Conservation (phyloP, 148 eudicot species). For the Nyssa sinensis region DNA sequence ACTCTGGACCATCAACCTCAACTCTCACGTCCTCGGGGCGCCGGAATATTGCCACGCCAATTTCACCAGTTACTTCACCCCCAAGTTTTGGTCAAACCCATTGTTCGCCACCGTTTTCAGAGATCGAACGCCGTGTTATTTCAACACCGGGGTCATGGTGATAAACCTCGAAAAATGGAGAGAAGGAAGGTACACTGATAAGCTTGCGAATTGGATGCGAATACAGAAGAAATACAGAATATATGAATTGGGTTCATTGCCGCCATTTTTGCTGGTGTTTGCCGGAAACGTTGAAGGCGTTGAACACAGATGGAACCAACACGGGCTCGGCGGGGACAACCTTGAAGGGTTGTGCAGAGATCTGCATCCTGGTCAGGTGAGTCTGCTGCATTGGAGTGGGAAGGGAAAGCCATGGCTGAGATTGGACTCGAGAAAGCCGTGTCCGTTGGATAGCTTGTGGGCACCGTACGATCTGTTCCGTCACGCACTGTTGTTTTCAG, state of each 20-base stretch:
- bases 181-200: conserved; percentile 17
- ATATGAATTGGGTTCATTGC: conserved; percentile 19
- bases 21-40: conserved; percentile 21
- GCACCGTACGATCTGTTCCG: conserved; percentile 25
- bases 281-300: conserved; percentile 21
- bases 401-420: conserved; percentile 23
- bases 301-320: conserved; percentile 22
- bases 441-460: conserved; percentile 25
- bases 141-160: conserved; percentile 25
- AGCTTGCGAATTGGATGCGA: conserved; percentile 21
- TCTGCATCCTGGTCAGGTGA: conserved; percentile 20
- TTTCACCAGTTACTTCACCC: conserved; percentile 22
- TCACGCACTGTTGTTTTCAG: conserved; percentile 15
- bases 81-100: conserved; percentile 21
- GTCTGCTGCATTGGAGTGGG: conserved; percentile 24
- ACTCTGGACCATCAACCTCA: conserved; percentile 21
- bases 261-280: conserved; percentile 15
- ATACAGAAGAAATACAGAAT: conserved; percentile 22
- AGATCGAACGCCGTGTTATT: conserved; percentile 19
- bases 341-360: conserved; percentile 18
- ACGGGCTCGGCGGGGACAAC: conserved; percentile 21
- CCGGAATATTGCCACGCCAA: conserved; percentile 26
- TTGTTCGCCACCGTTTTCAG: conserved; percentile 8
- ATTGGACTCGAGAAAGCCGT: conserved; percentile 21
- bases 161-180: conserved; percentile 17